Evolutionary conservation across 2,329 filamentous ascomycete genomes (phyloP).

Genomic region (Aureobasidium lini): DNA sequence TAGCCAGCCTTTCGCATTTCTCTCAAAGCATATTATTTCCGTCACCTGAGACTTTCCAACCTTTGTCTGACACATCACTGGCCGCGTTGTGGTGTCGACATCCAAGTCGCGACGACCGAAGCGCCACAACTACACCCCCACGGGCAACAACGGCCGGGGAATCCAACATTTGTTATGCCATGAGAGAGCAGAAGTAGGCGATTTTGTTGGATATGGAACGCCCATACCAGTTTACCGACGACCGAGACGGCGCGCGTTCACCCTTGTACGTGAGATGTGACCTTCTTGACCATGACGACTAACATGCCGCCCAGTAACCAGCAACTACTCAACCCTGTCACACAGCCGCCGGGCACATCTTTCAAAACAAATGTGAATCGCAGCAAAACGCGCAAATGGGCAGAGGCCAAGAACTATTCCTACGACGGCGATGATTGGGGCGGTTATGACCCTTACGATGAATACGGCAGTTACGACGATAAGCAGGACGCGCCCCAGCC

Average conservation of each 20-base stretch:
- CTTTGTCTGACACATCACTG: background rate
- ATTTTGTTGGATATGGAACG: conserved; percentile 26
- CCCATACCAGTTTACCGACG: conserved; percentile 33
- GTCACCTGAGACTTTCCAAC: background rate
- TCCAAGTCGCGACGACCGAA: background rate
- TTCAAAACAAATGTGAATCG: conserved; percentile 85
- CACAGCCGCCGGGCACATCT: conserved; percentile 40
- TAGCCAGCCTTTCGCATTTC: background rate
- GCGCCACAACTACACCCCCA: background rate
- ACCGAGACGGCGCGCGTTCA: conserved; percentile 25
- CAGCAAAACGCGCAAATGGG: conserved; percentile 89
- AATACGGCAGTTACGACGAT: conserved; percentile 45
- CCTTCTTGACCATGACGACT: conserved; percentile 14
- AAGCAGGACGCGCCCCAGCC: conserved; percentile 35
- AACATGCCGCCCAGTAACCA: conserved; percentile 23
- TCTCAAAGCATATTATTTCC: background rate
- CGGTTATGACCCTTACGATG: conserved; percentile 51
- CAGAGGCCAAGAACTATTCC: conserved; percentile 74
- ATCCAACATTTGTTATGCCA: background rate
- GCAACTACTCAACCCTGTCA: conserved; percentile 19
- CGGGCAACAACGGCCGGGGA: conserved; percentile 7
- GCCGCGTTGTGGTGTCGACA: background rate
- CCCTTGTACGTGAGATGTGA: conserved; percentile 27
- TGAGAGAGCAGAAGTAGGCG: conserved; percentile 7
- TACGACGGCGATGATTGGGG: conserved; percentile 97